phyloP scores from a whole-genome alignment of 2,329 filamentous ascomycete species.

The Pseudogymnoascus sp. region DNA sequence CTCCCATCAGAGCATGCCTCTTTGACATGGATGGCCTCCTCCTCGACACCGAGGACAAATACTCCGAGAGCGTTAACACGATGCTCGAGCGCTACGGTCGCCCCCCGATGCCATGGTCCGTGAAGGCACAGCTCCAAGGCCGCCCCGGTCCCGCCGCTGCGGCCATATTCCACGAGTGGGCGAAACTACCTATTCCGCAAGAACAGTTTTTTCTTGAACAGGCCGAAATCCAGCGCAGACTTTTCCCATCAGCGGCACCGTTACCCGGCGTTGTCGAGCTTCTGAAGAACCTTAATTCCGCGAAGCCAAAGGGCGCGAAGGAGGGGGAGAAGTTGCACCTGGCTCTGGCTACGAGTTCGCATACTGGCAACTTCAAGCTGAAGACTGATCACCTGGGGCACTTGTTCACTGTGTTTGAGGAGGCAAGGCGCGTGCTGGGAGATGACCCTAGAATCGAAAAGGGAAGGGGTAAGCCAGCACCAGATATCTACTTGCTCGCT shows the following conservation, averaged over 20 bases:
- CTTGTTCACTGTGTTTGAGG: slow-evolving; percentile 59
- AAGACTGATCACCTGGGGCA: slow-evolving; percentile 43
- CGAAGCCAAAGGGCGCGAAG: slow-evolving; percentile 18
- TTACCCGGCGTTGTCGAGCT: slow-evolving; percentile 71
- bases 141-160: slow-evolving; percentile 34
- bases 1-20: slow-evolving; percentile 79
- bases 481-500: slow-evolving; percentile 88
- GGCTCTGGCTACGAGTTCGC: slow-evolving; percentile 72
- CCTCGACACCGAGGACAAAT: slow-evolving; percentile 88
- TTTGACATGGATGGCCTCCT: slow-evolving; percentile 99
- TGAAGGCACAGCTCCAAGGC: slow-evolving; percentile 72
- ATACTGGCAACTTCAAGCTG: slow-evolving; percentile 33
- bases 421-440: slow-evolving; percentile 68
- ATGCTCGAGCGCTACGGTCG: slow-evolving; percentile 69
- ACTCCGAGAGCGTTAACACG: slow-evolving; percentile 75
- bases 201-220: slow-evolving; percentile 60
- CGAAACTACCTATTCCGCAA: slow-evolving; percentile 67
- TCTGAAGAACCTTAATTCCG: slow-evolving; percentile 46
- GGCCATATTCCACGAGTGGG: slow-evolving; percentile 71
- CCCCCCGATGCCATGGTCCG: slow-evolving; percentile 76
- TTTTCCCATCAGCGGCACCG: slow-evolving; percentile 69
- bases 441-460: slow-evolving; percentile 72
- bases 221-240: slow-evolving; percentile 55
- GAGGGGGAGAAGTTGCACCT: slow-evolving; percentile 55
- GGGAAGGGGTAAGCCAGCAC: slow-evolving; percentile 86